Base-by-base conservation (phyloP, 129 eudicot genomes). In the Centaurea solstitialis region DNA sequence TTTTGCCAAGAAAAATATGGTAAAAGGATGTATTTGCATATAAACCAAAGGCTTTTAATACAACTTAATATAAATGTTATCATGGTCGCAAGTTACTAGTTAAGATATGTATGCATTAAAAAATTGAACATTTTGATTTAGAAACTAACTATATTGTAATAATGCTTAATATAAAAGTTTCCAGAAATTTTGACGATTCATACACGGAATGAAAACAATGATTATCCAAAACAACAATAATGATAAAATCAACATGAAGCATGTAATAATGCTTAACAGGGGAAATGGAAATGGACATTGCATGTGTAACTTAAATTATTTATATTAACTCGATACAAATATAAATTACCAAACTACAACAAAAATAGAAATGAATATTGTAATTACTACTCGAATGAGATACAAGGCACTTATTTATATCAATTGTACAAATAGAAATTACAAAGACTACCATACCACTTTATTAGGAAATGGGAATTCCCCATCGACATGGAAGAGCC, bases 401-500 rank as follows among this genome's bases (percentile, higher is more conserved):
- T 33, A 33, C 37, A 33, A 33, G 37, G 4, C 37, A 33, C 37
- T 3, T 33, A 33, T 33, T 33, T 33, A 33, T 3, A 3, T 5
- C 4, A 5, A 33, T 5, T 4, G 5, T 33, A 33, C 37, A 33
- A 33, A 33, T 3, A 33, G 0, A 3, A 33, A 33, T 33, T 33
- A 33, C 37, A 33, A 33, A 33, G n/a, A 33, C 37, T 4, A 33
- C 37, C 37, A 3, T 33, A 33, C 37, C 5, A 3, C 37, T 33
- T 33, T 33, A 33, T 0, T 0, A 33, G 37, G 92, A 84, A 92
- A 85, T 30, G 94, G 97, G 97, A 94, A 83, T 80, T 78, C 62
- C 89, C 90, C 72, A 82, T 82, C 43, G 99, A 97, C 83, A 80
- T 61, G 0, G 96, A 90, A 38, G 97, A 90, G 84, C 81, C 82